Evolutionary conservation across 345 rosid species (phyloP).

Genomic region (Theobroma cacao): DNA sequence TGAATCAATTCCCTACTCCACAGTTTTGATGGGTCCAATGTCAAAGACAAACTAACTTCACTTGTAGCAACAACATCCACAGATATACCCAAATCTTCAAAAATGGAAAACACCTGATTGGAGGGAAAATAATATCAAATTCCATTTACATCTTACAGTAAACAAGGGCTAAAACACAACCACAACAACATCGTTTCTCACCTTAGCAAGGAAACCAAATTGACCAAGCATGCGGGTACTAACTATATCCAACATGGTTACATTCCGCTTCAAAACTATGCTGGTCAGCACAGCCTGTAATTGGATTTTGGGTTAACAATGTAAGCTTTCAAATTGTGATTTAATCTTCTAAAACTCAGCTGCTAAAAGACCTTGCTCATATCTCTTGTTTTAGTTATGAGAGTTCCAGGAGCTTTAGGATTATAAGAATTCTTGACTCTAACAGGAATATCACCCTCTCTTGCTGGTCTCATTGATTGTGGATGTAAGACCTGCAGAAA

Average conservation of each 20-base stretch:
- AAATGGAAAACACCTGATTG: constrained; percentile 72
- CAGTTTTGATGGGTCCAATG: constrained; percentile 86
- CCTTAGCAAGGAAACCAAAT: constrained; percentile 92
- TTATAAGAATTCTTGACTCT: constrained; percentile 93
- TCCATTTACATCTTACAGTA: background rate
- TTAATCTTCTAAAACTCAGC: constrained; percentile 6
- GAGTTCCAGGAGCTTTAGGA: constrained; percentile 90
- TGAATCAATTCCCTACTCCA: constrained; percentile 91
- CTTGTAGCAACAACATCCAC: constrained; percentile 98
- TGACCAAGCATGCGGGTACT: constrained; percentile 98
- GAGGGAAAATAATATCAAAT: background rate
- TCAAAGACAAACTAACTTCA: constrained; percentile 93
- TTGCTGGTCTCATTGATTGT: constrained; percentile 94
- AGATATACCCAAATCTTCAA: constrained; percentile 89
- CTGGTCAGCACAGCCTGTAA: constrained; percentile 86
- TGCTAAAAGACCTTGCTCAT: constrained; percentile 74
- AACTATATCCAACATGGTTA: constrained; percentile 89
- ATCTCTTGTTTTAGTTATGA: constrained; percentile 73
- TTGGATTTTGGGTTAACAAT: constrained; percentile 7
- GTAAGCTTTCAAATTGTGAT: constrained; percentile 9
- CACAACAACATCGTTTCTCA: constrained; percentile 24
- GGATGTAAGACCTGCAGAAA: constrained; percentile 78
- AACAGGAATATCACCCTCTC: constrained; percentile 91
- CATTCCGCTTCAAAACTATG: constrained; percentile 89
- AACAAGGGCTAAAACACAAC: background rate